Conservation (phyloP, 352 stramenopile genomes). For the Pythium monospermum region DNA sequence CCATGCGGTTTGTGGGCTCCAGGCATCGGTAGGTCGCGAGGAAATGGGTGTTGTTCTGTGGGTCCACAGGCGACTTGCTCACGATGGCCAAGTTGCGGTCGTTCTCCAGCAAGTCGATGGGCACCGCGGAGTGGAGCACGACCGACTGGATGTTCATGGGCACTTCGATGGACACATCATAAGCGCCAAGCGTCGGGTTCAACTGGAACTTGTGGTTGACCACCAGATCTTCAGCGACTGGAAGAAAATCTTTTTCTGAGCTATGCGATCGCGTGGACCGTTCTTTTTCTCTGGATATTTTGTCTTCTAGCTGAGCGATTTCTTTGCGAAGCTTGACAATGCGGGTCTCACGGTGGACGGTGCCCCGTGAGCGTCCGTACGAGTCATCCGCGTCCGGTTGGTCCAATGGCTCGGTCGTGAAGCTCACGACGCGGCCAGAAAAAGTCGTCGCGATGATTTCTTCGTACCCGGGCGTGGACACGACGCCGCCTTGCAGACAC, state of each 20-base stretch:
- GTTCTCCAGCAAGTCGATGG: slow-evolving; percentile 73
- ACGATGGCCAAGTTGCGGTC: slow-evolving; percentile 72
- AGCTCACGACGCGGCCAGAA: slow-evolving; percentile 71
- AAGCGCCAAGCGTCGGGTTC: slow-evolving; percentile 54
- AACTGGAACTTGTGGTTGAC: slow-evolving; percentile 79
- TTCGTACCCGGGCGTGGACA: slow-evolving; percentile 67
- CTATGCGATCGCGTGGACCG: slow-evolving; percentile 23
- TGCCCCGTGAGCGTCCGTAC: slow-evolving; percentile 72
- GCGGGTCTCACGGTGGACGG: slow-evolving; percentile 67
- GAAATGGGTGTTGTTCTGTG: slow-evolving; percentile 54
- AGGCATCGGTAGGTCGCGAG: slow-evolving; percentile 76
- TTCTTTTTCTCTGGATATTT: slow-evolving; percentile 55
- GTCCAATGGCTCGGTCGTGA: slow-evolving; percentile 79
- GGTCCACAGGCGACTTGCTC: slow-evolving; percentile 58
- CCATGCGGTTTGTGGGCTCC: slow-evolving; percentile 71
- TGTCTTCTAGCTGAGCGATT: slow-evolving; percentile 60
- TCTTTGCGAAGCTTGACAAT: slow-evolving; percentile 82
- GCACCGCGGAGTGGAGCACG: slow-evolving; percentile 64
- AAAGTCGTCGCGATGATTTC: slow-evolving; percentile 79
- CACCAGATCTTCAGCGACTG: slow-evolving; percentile 66
- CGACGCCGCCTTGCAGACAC: slow-evolving; percentile 60
- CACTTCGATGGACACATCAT: slow-evolving; percentile 80
- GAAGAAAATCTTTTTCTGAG: slow-evolving; percentile 57
- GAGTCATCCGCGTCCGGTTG: slow-evolving; percentile 65
- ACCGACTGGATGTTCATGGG: slow-evolving; percentile 77